Conservation (phyloP, 176 grass and related monocot genomes). For the Musa troglodytarum region DNA sequence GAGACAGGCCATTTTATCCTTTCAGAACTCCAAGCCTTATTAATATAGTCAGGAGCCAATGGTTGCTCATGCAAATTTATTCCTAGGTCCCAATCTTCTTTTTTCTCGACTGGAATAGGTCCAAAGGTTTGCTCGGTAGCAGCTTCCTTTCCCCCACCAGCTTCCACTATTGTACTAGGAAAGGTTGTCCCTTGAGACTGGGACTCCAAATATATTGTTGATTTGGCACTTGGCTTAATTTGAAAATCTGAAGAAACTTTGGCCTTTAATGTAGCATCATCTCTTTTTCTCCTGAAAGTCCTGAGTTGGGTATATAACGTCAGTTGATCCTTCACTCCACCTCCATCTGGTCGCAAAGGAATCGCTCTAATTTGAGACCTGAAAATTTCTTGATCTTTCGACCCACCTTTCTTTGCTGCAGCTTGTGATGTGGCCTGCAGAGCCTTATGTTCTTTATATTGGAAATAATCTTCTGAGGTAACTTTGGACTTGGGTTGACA, state of each 20-base stretch:
- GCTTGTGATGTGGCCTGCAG: conserved; percentile 18
- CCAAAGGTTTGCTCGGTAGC: conserved; percentile 17
- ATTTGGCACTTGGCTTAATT: conserved; percentile 16
- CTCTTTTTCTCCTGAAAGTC: conserved; percentile 29
- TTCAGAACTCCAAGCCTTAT: conserved; percentile 31
- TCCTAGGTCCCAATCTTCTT: conserved; percentile 11
- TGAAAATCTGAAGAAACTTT: conserved; percentile 25
- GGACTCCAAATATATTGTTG: conserved; percentile 35
- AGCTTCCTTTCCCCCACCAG: conserved; percentile 24
- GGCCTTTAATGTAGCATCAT: conserved; percentile 29
- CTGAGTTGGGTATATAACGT: background rate
- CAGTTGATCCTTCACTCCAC: conserved; percentile 27
- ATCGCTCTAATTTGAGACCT: conserved; percentile 29
- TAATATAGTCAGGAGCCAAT: conserved; percentile 14
- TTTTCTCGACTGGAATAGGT: conserved; percentile 4
- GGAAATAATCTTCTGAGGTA: conserved; percentile 25
- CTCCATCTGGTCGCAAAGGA: conserved; percentile 22
- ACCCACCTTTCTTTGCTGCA: conserved; percentile 27
- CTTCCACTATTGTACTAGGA: conserved; percentile 31
- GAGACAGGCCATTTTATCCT: conserved; percentile 15
- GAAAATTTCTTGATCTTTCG: conserved; percentile 29
- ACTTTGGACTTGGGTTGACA: background rate
- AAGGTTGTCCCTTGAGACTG: conserved; percentile 26
- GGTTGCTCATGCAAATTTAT: conserved; percentile 32
- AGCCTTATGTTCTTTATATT: conserved; percentile 25